Conservation (phyloP, 192 early-diverging fungal genomes). For the Entophlyctis helioformis region DNA sequence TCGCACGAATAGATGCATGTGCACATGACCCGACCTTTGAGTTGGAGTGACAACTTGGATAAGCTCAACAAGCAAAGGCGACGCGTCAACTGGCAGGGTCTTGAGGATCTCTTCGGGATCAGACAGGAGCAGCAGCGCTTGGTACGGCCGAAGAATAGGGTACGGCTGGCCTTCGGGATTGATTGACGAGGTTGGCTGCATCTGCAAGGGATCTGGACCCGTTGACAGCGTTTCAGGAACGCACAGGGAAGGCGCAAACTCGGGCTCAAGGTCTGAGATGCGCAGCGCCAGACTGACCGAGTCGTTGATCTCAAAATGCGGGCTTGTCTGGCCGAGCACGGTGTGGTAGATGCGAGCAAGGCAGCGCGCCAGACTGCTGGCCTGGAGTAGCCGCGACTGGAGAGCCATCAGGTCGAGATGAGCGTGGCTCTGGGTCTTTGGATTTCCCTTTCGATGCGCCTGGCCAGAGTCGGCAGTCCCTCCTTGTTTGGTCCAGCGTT, state of each 20-base stretch:
- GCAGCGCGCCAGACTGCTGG: constrained; percentile 49
- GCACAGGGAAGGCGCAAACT: constrained; percentile 3
- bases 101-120: constrained; percentile 73
- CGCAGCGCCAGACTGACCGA: constrained; percentile 67
- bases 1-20: too few relatives aligned
- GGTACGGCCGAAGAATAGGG: constrained; percentile 73
- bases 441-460: too few relatives aligned
- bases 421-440: too few relatives aligned
- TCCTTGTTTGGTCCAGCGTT: too few relatives aligned
- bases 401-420: too few relatives aligned
- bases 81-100: constrained; percentile 66
- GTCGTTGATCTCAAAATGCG: constrained; percentile 62
- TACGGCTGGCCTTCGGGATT: too few relatives aligned
- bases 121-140: constrained; percentile 70
- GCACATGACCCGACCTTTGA: constrained; percentile 38
- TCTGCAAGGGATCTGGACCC: too few relatives aligned
- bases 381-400: constrained; percentile 33
- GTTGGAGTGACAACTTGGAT: constrained; percentile 80
- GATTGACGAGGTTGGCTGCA: too few relatives aligned
- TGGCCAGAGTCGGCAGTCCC: too few relatives aligned
- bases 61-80: constrained; percentile 76
- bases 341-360: constrained; percentile 48
- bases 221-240: too few relatives aligned
- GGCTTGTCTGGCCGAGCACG: constrained; percentile 29
- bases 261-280: constrained; percentile 11